phyloP scores from a whole-genome alignment of 768 basidiomycete species.

The Suillus americanus region DNA sequence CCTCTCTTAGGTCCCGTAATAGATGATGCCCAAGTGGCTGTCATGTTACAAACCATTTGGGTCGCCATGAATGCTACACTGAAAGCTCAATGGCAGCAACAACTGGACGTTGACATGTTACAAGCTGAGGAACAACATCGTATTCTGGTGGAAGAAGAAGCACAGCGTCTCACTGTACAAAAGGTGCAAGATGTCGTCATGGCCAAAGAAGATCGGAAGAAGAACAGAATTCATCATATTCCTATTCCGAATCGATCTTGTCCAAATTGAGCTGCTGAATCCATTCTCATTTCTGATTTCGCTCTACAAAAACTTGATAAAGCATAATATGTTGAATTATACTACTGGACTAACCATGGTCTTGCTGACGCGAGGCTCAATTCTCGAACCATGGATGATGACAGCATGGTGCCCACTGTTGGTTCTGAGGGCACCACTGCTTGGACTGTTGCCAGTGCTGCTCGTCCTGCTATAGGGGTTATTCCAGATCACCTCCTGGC shows the following conservation, averaged over 20 bases:
- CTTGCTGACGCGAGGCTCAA: not conserved
- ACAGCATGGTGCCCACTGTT: not conserved
- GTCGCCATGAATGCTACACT: not conserved
- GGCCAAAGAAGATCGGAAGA: not conserved
- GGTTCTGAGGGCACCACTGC: not conserved
- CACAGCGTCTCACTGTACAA: not conserved
- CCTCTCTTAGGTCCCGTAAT: fast-evolving
- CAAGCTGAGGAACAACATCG: not conserved
- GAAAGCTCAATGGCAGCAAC: not conserved
- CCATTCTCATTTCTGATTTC: not conserved
- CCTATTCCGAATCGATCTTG: not conserved
- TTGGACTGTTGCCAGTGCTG: not conserved
- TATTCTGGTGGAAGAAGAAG: fast-evolving
- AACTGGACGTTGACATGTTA: fast-evolving
- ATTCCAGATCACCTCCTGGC: not conserved
- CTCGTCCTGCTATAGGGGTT: not conserved
- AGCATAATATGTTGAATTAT: not conserved
- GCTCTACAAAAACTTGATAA: not conserved
- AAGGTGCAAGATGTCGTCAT: fast-evolving
- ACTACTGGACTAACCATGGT: not conserved
- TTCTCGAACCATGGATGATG: not conserved
- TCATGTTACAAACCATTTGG: not conserved
- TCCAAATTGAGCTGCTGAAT: fast-evolving
- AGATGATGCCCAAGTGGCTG: not conserved
- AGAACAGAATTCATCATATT: not conserved